These are phyloP conservation scores for Globisporangium apiculatum DNA, from an alignment of 352 stramenopile genomes.

Conservation along the genomic window DNA sequence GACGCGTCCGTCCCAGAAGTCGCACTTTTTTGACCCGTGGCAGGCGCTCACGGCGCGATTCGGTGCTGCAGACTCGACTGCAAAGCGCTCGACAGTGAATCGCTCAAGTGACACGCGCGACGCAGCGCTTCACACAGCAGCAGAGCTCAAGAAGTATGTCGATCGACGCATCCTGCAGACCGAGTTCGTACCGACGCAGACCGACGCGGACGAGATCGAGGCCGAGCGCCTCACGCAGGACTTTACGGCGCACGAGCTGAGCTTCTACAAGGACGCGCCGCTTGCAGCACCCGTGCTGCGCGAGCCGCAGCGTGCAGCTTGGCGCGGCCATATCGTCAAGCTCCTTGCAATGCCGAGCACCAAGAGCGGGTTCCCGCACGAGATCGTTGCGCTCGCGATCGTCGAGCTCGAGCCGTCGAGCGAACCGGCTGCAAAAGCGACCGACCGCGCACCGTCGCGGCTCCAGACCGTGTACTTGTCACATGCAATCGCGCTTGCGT, in stretches of 20 bases:
- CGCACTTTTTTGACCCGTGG: slow-evolving; percentile 29
- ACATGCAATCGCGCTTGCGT: slow-evolving; percentile 14
- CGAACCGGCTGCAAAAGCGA: not conserved
- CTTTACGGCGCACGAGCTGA: slow-evolving; percentile 21
- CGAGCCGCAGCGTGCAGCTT: slow-evolving; percentile 15
- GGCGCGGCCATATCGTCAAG: slow-evolving; percentile 29
- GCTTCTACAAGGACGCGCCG: slow-evolving; percentile 10
- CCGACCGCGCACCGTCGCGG: slow-evolving; percentile 4
- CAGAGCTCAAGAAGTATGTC: slow-evolving; percentile 38
- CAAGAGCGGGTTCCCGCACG: slow-evolving; percentile 16
- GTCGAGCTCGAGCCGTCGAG: slow-evolving; percentile 15
- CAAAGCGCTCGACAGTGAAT: not conserved
- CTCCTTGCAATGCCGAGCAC: slow-evolving; percentile 18
- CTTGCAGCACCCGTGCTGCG: not conserved
- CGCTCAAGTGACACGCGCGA: slow-evolving; percentile 11
- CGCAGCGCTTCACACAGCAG: slow-evolving; percentile 3
- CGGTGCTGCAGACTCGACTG: not conserved
- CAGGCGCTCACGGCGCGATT: slow-evolving; percentile 10
- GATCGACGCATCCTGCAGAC: slow-evolving; percentile 34
- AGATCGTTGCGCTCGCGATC: slow-evolving; percentile 28
- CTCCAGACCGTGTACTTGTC: slow-evolving; percentile 39
- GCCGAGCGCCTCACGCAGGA: slow-evolving; percentile 50
- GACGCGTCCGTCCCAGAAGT: slow-evolving; percentile 57
- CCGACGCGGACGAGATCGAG: slow-evolving; percentile 18
- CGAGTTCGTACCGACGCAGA: slow-evolving; percentile 30